Base-by-base conservation (phyloP, 106 monocot genomes). In the Phalaenopsis equestris region DNA sequence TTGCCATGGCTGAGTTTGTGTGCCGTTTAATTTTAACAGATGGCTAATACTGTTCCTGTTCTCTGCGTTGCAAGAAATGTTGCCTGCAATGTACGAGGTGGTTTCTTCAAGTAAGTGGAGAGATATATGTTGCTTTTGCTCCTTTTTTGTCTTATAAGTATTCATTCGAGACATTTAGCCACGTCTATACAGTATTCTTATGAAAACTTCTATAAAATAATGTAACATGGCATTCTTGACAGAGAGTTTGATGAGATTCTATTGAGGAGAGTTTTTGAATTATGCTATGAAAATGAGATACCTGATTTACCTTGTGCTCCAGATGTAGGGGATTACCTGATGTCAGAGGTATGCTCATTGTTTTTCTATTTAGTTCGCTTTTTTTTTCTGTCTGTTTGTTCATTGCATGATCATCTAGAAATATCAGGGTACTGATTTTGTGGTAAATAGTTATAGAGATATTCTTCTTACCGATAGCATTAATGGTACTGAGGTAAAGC, bases 11-110 rank as follows among this genome's bases (percentile, higher is more conserved):
- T 37, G 8, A 74, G 46, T 55, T 41, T 57, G 61, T 65, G 56
- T 67, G 12, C 58, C 18, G 8, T 16, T 73, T 58, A 56, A 42
- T 45, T 12, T 43, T 24, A 55, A 52, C 75, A 95, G 96, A 87
- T 86, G 79, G 86, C 94, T 19, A 92, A 79, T 85, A 80, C 88
- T 76, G 90, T 96, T 72, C 94, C 96, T 30, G 89, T 96, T 9
- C 79, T 96, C 19, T 96, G 96, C 81, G 96, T 96, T 55, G 96
- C 96, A 52, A 90, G 96, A 84, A 96, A 96, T 82, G 96, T 96
- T 81, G 96, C 96, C 67, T 94, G 96, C 89, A 96, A 92, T 87
- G 93, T 96, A 45, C 87, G 94, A 82, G 94, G 94, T 80, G 90
- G 91, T 37, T 96, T 96, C 75, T 96, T 96, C 88, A 93, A 78